Evolutionary conservation across 805 yeast species (phyloP).

Genomic region (Candida krabiensis): DNA sequence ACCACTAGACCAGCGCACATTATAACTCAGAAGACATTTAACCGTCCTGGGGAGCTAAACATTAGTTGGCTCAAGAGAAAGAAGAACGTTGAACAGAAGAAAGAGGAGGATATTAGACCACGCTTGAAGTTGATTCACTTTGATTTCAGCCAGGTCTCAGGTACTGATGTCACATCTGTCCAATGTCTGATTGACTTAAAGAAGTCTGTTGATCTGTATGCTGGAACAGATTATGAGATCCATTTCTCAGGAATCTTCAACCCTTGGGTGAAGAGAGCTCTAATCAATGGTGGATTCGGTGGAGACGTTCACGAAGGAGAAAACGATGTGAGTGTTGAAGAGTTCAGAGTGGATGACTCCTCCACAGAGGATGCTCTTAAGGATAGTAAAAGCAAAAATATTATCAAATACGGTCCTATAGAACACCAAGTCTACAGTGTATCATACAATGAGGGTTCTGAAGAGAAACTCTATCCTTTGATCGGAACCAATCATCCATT

Average conservation of each 20-base stretch:
- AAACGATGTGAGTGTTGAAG: constrained; percentile 11
- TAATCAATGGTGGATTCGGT: constrained; percentile 79
- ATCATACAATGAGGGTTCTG: constrained; percentile 12
- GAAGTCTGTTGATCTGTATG: constrained; percentile 67
- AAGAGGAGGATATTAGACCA: constrained; percentile 57
- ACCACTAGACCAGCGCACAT: constrained; percentile 58
- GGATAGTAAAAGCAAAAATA: constrained; percentile 30
- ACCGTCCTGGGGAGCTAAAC: constrained; percentile 72
- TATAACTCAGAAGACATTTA: constrained; percentile 72
- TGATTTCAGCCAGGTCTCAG: constrained; percentile 77
- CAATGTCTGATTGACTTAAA: constrained; percentile 77
- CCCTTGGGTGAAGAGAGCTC: constrained; percentile 83
- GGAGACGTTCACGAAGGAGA: constrained; percentile 15
- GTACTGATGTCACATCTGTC: constrained; percentile 75
- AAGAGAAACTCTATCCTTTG: constrained; percentile 41
- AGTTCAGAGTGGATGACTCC: constrained; percentile 9
- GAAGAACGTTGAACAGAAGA: constrained; percentile 23
- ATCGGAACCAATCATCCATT: constrained; percentile 67
- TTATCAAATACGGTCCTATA: constrained; percentile 4
- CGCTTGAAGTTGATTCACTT: constrained; percentile 67
- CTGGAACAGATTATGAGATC: constrained; percentile 82
- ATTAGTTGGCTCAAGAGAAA: constrained; percentile 32
- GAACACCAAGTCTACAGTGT: constrained; percentile 22
- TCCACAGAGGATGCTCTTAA: constrained; percentile 27
- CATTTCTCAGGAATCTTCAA: constrained; percentile 84